phyloP scores from a whole-genome alignment of 2,329 filamentous ascomycete genomes.

The Samsoniella hepiali region DNA sequence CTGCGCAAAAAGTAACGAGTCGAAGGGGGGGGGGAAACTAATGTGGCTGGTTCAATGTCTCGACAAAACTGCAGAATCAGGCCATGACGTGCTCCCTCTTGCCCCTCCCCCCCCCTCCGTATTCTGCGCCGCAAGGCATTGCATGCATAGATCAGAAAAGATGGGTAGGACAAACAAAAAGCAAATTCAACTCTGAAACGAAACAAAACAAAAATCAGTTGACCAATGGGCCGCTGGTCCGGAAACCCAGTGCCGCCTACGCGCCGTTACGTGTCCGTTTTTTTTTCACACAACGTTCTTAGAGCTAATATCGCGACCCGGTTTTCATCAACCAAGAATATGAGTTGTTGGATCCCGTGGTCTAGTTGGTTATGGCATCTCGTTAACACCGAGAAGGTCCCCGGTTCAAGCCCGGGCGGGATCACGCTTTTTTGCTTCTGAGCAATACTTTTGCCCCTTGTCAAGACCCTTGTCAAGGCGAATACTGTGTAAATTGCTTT shows the following conservation, averaged over 20 bases:
- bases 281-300: not conserved
- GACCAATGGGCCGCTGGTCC: not conserved
- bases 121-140: too few species aligned
- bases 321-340: constrained; percentile 11
- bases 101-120: too few species aligned
- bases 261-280: not conserved
- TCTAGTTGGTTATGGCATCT: constrained; percentile 20
- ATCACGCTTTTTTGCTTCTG: constrained; percentile 15
- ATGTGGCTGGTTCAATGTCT: constrained; percentile 1
- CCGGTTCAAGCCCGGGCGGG: constrained; percentile 20
- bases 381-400: constrained; percentile 20
- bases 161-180: not conserved
- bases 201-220: not conserved
- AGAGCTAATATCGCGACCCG: not conserved
- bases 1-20: not conserved
- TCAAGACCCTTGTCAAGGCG: not conserved
- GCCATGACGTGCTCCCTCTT: too few species aligned
- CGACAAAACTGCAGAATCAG: not conserved
- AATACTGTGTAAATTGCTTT: constrained; percentile 13
- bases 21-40: too few species aligned
- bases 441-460: not conserved
- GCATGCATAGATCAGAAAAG: too few species aligned
- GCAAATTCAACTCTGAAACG: not conserved
- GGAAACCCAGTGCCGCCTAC: not conserved
- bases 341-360: constrained; percentile 14